A percentile compares a stretch with the other conserved stretches of the same genome.
phyloP scores from a whole-genome alignment of 768 basidiomycete species.

The Xerocomellus amylosporus region DNA sequence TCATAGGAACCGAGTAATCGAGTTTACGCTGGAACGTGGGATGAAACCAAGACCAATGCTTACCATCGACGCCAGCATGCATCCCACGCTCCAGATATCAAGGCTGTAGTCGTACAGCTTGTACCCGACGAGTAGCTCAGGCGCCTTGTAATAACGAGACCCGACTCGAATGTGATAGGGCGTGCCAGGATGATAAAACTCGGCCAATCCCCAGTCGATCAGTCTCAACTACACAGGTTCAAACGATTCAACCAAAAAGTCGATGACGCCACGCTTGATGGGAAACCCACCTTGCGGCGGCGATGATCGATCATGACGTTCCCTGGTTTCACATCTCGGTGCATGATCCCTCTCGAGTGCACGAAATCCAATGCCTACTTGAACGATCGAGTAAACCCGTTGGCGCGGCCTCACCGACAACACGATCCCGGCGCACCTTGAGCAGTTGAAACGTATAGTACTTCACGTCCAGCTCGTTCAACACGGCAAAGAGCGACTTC shows the following conservation, averaged over 20 bases:
- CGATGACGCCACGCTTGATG: background rate
- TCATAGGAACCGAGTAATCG: background rate
- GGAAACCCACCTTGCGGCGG: constrained; percentile 48
- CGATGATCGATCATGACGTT: constrained; percentile 76
- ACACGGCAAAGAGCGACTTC: constrained; percentile 53
- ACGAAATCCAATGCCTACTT: constrained; percentile 60
- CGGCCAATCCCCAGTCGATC: constrained; percentile 77
- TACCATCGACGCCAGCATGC: constrained; percentile 75
- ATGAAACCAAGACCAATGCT: constrained; percentile 14
- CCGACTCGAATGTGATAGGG: constrained; percentile 74
- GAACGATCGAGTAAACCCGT: background rate
- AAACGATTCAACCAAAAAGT: background rate
- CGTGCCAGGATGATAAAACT: constrained; percentile 70
- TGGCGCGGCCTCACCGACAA: background rate
- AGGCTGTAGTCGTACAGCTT: constrained; percentile 70
- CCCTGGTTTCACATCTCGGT: constrained; percentile 64
- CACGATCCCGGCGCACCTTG: constrained; percentile 35
- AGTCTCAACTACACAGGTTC: constrained; percentile 42
- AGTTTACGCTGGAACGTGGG: background rate
- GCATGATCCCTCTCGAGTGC: constrained; percentile 72
- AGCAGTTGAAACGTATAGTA: constrained; percentile 67
- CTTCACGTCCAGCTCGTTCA: constrained; percentile 65
- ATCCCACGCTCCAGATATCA: constrained; percentile 72
- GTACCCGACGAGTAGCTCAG: constrained; percentile 68
- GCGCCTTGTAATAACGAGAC: constrained; percentile 70